A percentile compares a stretch with the other conserved stretches of the same genome.
These are phyloP conservation scores for Phanerodontia chrysosporium DNA, from an alignment of 768 basidiomycete genomes.

Conservation along the genomic window DNA sequence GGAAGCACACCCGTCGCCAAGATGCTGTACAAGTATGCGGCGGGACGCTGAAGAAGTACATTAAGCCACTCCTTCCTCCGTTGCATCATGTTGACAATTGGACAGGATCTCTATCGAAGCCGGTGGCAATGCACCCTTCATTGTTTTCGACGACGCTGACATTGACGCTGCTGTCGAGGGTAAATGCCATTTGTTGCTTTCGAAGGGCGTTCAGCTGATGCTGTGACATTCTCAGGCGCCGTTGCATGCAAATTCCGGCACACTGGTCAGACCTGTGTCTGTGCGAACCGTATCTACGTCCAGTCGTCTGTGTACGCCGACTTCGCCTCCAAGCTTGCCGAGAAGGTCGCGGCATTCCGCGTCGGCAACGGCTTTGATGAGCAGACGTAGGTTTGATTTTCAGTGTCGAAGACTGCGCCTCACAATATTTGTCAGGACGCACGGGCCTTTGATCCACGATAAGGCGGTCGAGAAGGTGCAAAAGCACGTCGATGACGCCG, in stretches of 20 bases:
- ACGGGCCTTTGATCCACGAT: conserved; percentile 90
- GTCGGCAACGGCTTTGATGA: conserved; percentile 84
- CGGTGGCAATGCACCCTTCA: conserved; percentile 94
- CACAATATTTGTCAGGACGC: conserved; percentile 57
- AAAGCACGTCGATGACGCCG: conserved; percentile 84
- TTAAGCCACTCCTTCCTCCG: no score
- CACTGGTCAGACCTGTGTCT: conserved; percentile 82
- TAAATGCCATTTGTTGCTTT: conserved; percentile 19
- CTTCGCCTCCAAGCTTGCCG: conserved; percentile 83
- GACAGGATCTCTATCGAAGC: conserved; percentile 72
- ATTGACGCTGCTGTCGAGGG: conserved; percentile 89
- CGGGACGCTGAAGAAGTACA: conserved; percentile 79
- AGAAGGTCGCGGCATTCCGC: conserved; percentile 79
- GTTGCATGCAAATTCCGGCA: conserved; percentile 76
- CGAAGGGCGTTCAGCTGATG: background rate
- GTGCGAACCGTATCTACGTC: conserved; percentile 90
- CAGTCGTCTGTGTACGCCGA: conserved; percentile 90
- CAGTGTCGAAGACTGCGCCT: background rate
- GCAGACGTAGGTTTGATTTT: conserved; percentile 50
- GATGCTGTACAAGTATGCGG: conserved; percentile 64
- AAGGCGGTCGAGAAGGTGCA: conserved; percentile 84
- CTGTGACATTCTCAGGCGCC: conserved; percentile 43
- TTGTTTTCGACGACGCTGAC: conserved; percentile 95
- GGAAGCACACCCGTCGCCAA: conserved; percentile 84
- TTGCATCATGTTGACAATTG: background rate